Evolutionary conservation across 2,329 filamentous ascomycete genomes (phyloP), one percentile per base, ranked within the genome.

Genomic region (Aureobasidium sp.): DNA sequence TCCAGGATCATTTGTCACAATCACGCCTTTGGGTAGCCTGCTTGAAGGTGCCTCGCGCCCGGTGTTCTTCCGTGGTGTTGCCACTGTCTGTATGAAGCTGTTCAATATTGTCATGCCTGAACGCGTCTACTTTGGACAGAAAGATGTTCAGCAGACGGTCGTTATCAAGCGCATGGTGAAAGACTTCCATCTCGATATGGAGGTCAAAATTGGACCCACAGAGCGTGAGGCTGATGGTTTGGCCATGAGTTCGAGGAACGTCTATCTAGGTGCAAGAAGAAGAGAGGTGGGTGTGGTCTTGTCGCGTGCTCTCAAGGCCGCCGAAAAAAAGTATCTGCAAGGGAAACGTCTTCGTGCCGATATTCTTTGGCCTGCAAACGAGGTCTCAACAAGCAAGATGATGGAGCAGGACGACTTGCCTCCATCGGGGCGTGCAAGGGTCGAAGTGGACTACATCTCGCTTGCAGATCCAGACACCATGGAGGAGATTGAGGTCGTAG

Each of bases 61-160:
- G 2, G 95, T 95, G 47, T 99, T 99, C 76, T 99, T 99, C 77
- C 84, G 94, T 53, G 94, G 94, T 43, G 94, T 99, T 37, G 92
- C 94, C 24, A 99, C 94, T 1, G 88, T 99, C 1, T 97, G 92
- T 78, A 94, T 93, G 84, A 99, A 95, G 76, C 77, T 95, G 15
- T 93, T 95, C 77, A 92, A 92, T 70, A 89, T 92, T 61, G 86
- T 90, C 50, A 81, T 85, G 66, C 88, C 90, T 4, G 87, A 92
- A 62, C 83, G 83, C 48, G 90, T 91, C 5, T 94, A 96, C 77
- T 97, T 99, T 78, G 94, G 94, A 4, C 94, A 97, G 75, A 99
- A 99, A 77, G 94, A 99, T 74, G 86, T 97, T 24, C 94, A 99
- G 79, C 94, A 99, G 77, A 96, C 92, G 0, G 89, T 96, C 20